Conservation (phyloP, 1,139 yeast genomes). For the Meyerozyma elateridarum region DNA sequence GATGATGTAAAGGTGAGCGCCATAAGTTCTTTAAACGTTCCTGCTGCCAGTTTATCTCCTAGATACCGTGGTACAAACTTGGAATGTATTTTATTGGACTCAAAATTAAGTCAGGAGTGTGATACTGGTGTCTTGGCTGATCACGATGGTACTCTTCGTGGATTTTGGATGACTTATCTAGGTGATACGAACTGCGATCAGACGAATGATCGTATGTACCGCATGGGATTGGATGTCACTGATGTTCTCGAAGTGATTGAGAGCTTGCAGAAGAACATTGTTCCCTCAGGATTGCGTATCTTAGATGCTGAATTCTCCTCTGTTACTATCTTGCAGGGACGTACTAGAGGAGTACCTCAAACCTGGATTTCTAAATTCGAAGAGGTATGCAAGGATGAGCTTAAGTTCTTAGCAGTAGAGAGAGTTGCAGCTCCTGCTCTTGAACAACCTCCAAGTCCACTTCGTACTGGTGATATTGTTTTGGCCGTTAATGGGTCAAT, state of each 20-base stretch:
- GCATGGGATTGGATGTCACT: conserved; percentile 77
- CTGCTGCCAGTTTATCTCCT: conserved; percentile 65
- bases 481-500: conserved; percentile 62
- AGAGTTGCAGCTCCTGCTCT: conserved; percentile 56
- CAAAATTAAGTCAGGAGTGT: conserved; percentile 69
- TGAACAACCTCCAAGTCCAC: conserved; percentile 21
- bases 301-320: conserved; percentile 77
- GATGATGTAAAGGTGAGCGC: conserved; percentile 77
- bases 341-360: conserved; percentile 81
- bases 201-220: conserved; percentile 56
- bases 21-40: conserved; percentile 68
- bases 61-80: conserved; percentile 82
- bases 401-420: conserved; percentile 68
- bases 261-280: conserved; percentile 30
- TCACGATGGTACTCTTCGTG: conserved; percentile 72
- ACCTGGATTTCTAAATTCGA: conserved; percentile 75
- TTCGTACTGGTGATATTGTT: conserved; percentile 65
- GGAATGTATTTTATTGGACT: conserved; percentile 73
- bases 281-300: conserved; percentile 56
- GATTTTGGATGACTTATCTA: conserved; percentile 77
- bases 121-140: conserved; percentile 79
- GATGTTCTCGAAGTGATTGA: conserved; percentile 58
- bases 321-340: conserved; percentile 67
- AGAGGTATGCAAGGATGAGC: conserved; percentile 51
- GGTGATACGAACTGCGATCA: conserved; percentile 55